phyloP scores from a whole-genome alignment of 2,329 filamentous ascomycete genomes.

The Verticillium tricorpus region DNA sequence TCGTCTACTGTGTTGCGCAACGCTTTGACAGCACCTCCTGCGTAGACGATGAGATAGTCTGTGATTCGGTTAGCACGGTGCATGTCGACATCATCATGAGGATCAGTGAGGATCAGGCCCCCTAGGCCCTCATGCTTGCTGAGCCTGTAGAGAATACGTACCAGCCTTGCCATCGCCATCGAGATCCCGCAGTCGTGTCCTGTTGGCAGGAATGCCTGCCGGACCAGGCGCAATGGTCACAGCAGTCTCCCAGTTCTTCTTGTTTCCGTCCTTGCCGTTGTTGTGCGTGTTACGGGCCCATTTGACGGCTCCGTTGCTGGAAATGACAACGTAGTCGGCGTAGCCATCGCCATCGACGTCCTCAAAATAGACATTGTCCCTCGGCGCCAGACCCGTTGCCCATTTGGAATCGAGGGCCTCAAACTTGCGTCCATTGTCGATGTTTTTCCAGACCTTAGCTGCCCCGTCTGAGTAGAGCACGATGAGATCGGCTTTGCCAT shows the following conservation, averaged over 20 bases:
- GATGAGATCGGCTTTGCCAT: not conserved
- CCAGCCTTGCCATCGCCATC: not conserved
- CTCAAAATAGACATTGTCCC: constrained; percentile 2
- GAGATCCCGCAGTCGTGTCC: not conserved
- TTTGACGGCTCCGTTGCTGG: constrained; percentile 1
- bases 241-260: constrained; percentile 6
- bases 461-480: constrained; percentile 7
- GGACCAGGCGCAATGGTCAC: constrained; percentile 1
- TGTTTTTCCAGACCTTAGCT: constrained; percentile 13
- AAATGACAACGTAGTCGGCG: constrained; percentile 11
- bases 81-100: too few relatives aligned
- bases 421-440: constrained; percentile 1
- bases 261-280: constrained; percentile 6
- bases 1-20: not conserved
- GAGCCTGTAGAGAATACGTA: not conserved
- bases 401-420: constrained; percentile 5
- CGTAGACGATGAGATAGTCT: constrained; percentile 7
- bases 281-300: constrained; percentile 7
- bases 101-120: too few relatives aligned
- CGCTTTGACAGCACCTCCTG: constrained; percentile 4
- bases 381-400: constrained; percentile 3
- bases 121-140: too few relatives aligned
- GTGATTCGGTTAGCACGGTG: not conserved
- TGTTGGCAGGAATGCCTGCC: not conserved
- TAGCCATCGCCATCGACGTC: constrained; percentile 11